Base-by-base conservation (phyloP, 805 yeast species). In the Sugiyamaella qingdaonensis region DNA sequence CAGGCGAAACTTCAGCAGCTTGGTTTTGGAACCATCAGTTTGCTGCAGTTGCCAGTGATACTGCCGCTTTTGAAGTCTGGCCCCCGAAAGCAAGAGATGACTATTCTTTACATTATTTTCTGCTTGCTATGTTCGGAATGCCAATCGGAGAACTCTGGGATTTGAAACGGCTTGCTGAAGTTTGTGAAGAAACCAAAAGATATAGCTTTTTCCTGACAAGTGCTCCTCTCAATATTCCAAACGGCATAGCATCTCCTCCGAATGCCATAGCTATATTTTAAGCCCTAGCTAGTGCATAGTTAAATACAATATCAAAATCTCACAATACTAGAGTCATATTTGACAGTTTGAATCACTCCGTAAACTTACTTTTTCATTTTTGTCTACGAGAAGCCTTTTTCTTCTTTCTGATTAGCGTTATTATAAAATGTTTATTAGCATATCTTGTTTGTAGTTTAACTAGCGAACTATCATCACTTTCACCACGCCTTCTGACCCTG, bases 191-290 rank as follows among this genome's bases (percentile, higher is more conserved):
- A 39, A 53, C 51, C 34, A 57, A 57, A 13, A 58, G 67, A 45
- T 68, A 61, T 52, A 49, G 63, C 9, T 68, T 68, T 60, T 58
- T 68, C 58, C 58, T 68, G 47, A 61, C 69, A 10, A 58, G 64
- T 29, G 69, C 65, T 11, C 72, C 72, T 14, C 59, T 67, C 52
- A 67, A 69, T 43, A 62, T 63, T 8, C 60, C 61, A 3, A 70
- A 71, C 9, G 72, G 72, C 24, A 68, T 69, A 5, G 65, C 72
- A 13, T 60, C 70, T 11, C 57, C 67, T 10, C 69, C 72, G 1
- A 77, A 79, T 59, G 79, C 82, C 1, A 77, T 78, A 8, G 79
- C 77, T 18, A 58, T 64, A 16, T 52, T 64, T 34, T 64, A 48
- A 19, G 24, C 29, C 7, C 7, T 24, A 4, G 7, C 3, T 7